Base-by-base conservation (phyloP, 495 filamentous ascomycete species). In the Aspergillus ostianus region DNA sequence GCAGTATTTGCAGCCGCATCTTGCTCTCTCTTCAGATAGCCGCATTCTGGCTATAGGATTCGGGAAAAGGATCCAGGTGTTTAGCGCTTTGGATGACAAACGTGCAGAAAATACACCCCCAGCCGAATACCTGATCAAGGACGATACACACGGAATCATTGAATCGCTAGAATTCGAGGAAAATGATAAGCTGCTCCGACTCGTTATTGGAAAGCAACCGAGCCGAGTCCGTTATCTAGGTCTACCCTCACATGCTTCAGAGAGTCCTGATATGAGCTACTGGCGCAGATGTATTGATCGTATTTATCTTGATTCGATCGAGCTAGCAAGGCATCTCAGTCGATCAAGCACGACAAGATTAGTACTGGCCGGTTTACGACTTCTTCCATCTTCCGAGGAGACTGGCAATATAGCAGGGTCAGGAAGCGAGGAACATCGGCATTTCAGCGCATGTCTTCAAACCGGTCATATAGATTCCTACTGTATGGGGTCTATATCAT, bases 81-180 rank as follows among this genome's bases (percentile, higher is more conserved):
- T 60, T 44, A 57, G 55, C n/a, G 53, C 60, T 9, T 15, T 19
- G 29, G 19, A 47, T 2, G 47, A 51, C 13, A 21, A 51, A 10
- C 10, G 12, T 4, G 46, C 50, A 10, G 49, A 18, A n/a, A 19
- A 55, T n/a, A 10, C 41, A 3, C 44, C 53, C 2, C 59, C 63
- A 6, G 65, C 47, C 3, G 56, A 67, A 44, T 55, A 64, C 45
- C 19, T 49, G 0, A 19, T 67, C 21, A 55, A 64, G 53, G 55
- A 59, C n/a, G 55, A 61, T 27, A 55, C 62, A 8, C 51, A 64
- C 41, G 65, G 62, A 21, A 47, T 63, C 29, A 46, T 67, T 51
- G 59, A 64, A 27, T 62, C 56, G 10, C 50, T 67, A 2, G 65
- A 64, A 56, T 67, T 67, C 47, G 56, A 51, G 6, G 62, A 67